Conservation (phyloP, 495 filamentous ascomycete genomes). For the Podospora sp. region DNA sequence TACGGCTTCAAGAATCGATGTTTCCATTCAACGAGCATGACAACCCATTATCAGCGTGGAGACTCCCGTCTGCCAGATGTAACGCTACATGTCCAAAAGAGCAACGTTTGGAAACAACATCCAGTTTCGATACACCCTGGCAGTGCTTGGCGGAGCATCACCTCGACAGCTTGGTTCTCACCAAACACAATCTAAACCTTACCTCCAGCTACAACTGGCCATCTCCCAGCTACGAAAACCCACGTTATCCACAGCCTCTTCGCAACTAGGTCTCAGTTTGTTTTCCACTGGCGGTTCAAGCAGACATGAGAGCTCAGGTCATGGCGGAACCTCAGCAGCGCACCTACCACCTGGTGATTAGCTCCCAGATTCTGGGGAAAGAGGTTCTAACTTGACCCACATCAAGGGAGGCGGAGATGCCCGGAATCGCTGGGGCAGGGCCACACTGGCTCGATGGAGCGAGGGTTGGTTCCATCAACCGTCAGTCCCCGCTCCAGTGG, state of each 20-base stretch:
- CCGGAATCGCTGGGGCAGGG: not conserved
- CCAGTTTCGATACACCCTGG: not conserved
- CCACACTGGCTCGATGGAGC: not conserved
- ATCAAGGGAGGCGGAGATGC: not conserved
- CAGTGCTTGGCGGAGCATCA: no score
- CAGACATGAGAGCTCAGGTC: not conserved
- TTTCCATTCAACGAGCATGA: not conserved
- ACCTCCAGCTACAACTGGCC: not conserved
- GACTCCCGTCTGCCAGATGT: not conserved
- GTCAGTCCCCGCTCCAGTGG: not conserved
- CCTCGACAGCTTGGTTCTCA: no score
- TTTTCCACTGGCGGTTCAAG: not conserved
- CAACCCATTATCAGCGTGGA: not conserved
- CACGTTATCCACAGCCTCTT: not conserved
- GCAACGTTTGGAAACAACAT: not conserved
- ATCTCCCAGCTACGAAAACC: not conserved
- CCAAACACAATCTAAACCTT: not conserved
- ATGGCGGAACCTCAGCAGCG: not conserved
- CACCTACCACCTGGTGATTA: not conserved
- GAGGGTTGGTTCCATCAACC: not conserved
- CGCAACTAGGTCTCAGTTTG: not conserved
- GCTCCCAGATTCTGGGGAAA: not conserved
- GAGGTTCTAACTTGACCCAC: not conserved
- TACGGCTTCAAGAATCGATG: not conserved
- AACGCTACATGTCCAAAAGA: not conserved